Evolutionary conservation across 2,329 filamentous ascomycete species (phyloP).

Genomic region (Colletotrichum sp.): DNA sequence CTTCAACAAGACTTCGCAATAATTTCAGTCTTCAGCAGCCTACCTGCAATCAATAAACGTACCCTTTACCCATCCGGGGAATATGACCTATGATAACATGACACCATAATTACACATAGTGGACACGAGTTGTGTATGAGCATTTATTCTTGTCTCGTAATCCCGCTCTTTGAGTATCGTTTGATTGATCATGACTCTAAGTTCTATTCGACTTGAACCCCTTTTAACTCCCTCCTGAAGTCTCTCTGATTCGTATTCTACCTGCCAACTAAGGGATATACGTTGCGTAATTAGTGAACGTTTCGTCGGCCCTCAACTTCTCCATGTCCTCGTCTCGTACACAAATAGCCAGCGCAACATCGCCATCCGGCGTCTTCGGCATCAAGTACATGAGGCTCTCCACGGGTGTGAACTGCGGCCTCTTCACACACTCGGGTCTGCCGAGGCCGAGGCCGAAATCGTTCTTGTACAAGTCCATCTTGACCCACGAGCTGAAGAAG

Average conservation of each 20-base stretch:
- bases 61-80: neutral
- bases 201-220: neutral
- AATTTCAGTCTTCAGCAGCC: neutral
- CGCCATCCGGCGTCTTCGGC: conserved; percentile 46
- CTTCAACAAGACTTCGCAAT: neutral
- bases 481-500: conserved; percentile 60
- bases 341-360: conserved; percentile 48
- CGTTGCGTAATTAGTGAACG: conserved; percentile 42
- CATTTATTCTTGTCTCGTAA: neutral
- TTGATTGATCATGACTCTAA: neutral
- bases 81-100: neutral
- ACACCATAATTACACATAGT: neutral
- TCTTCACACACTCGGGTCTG: conserved; percentile 47
- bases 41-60: neutral
- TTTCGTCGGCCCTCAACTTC: conserved; percentile 43
- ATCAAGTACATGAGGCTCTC: conserved; percentile 57
- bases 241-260: neutral
- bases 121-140: neutral
- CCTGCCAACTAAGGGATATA: conserved; percentile 27
- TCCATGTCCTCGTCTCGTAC: conserved; percentile 53
- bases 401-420: conserved; percentile 48
- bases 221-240: rapidly evolving
- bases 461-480: conserved; percentile 45
- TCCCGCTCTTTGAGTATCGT: neutral
- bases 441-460: conserved; percentile 55